Evolutionary conservation across 345 rosid genomes (phyloP), one percentile per base, ranked within the genome.

Genomic region (Cardamine resedifolia): DNA sequence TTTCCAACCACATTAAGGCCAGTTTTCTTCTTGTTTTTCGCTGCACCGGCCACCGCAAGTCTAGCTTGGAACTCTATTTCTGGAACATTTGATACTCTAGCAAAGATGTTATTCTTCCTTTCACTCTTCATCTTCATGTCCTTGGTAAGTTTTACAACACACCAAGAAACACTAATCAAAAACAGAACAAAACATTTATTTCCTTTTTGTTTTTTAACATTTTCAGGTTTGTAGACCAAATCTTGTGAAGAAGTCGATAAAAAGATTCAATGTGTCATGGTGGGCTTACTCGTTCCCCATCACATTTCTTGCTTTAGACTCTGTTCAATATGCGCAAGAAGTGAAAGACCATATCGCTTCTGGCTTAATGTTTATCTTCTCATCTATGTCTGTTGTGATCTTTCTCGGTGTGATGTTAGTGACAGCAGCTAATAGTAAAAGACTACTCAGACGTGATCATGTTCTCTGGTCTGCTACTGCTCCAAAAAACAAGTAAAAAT

Each of bases 211-310:
- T 4, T 6, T n/a, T 36, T 14, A 33, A 44, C 15, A 31, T 70
- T 38, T 44, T 59, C 81, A 90, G 93, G 83, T 70, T 0, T 83
- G 91, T 39, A 86, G 91, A 39, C 96, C 88, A 55, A 66, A 36
- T 38, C 82, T 90, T 26, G 75, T 80, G 74, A 88, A 80, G 86
- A 90, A 88, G 81, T 83, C 91, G 0, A 77, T 79, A 82, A 86
- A 77, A 77, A 86, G 79, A 80, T 90, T 86, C 80, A 79, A 82
- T 59, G 85, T 88, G 3, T 87, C 87, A 11, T 86, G 89, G 90
- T 88, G 90, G 88, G 86, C 88, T 48, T 88, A 84, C 71, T 86
- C 94, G 1, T 86, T 84, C 55, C 77, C 90, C 0, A 47, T 81
- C 19, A 82, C 87, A 3, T 84, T 88, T 78, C 83, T 90, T 18